Evolutionary conservation across 176 grass and related monocot genomes (phyloP).

Genomic region (Cenchrus americanus): DNA sequence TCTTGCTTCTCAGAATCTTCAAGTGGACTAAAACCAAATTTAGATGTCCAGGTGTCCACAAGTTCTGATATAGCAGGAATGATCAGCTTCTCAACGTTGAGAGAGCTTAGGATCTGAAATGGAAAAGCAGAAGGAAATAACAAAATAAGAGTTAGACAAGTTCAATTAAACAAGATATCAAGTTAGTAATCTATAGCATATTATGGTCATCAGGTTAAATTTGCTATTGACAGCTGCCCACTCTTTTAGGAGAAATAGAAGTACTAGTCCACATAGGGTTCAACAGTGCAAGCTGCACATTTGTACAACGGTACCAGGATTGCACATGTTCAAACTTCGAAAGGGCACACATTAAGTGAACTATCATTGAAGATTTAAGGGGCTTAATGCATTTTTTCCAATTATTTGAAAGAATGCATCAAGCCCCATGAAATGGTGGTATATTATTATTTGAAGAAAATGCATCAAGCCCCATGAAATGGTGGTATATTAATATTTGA

Average conservation of each 20-base stretch:
- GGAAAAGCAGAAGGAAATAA: conserved; percentile 33
- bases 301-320: conserved; percentile 15
- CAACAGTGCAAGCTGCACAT: conserved; percentile 13
- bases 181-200: conserved; percentile 38
- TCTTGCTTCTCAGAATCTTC: conserved; percentile 74
- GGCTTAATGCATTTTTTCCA: conserved; percentile 9
- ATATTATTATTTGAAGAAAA: too few species aligned
- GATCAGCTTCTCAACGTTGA: conserved; percentile 88
- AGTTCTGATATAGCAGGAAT: conserved; percentile 94
- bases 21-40: conserved; percentile 86
- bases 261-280: background rate
- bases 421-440: too few species aligned
- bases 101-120: conserved; percentile 81
- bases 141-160: conserved; percentile 6
- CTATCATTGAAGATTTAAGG: background rate
- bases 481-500: too few species aligned
- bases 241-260: background rate
- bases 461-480: too few species aligned
- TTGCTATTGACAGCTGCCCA: background rate
- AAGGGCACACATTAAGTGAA: conserved; percentile 13
- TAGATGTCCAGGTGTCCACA: conserved; percentile 82
- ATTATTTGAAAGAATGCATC: background rate
- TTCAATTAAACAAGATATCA: conserved; percentile 21
- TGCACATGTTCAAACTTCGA: background rate
- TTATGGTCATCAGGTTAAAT: conserved; percentile 23